Conservation (phyloP, 1,284 basidiomycete species). For the Heterobasidion annosum region DNA sequence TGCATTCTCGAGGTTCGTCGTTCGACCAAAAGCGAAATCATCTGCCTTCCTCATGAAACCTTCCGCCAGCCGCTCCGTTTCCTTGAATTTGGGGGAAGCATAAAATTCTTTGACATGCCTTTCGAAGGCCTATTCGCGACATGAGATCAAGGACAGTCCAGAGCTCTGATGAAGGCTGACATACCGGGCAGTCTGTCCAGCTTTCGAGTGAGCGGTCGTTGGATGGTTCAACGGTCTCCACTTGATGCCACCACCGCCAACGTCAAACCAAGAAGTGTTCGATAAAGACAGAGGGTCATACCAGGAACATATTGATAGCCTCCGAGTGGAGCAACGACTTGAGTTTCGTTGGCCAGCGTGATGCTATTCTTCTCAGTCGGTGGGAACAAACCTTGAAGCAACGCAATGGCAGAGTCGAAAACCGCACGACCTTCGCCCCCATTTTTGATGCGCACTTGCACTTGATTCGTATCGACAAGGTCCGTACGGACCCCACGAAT, state of each 20-base stretch:
- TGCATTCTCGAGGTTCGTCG: constrained; percentile 60
- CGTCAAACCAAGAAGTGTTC: not conserved
- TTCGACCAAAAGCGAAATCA: constrained; percentile 63
- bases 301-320: constrained; percentile 82
- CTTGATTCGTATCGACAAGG: constrained; percentile 60
- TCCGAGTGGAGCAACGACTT: constrained; percentile 64
- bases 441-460: constrained; percentile 72
- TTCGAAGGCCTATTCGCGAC: constrained; percentile 41
- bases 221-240: constrained; percentile 75
- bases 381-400: constrained; percentile 75
- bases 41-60: constrained; percentile 59
- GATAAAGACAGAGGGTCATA: constrained; percentile 17
- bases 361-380: constrained; percentile 63
- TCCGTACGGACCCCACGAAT: constrained; percentile 61
- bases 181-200: constrained; percentile 75
- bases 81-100: constrained; percentile 55
- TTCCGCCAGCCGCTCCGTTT: constrained; percentile 40
- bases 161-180: constrained; percentile 14
- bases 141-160: not conserved
- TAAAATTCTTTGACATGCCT: constrained; percentile 52
- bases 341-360: constrained; percentile 69
- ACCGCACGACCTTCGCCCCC: constrained; percentile 80
- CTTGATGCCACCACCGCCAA: constrained; percentile 21
- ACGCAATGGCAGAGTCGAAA: constrained; percentile 72
- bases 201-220: constrained; percentile 80